A percentile compares a stretch with the other conserved stretches of the same genome.
phyloP scores from a whole-genome alignment of 2,329 filamentous ascomycete genomes.

The Alternaria novae-zelandiae region DNA sequence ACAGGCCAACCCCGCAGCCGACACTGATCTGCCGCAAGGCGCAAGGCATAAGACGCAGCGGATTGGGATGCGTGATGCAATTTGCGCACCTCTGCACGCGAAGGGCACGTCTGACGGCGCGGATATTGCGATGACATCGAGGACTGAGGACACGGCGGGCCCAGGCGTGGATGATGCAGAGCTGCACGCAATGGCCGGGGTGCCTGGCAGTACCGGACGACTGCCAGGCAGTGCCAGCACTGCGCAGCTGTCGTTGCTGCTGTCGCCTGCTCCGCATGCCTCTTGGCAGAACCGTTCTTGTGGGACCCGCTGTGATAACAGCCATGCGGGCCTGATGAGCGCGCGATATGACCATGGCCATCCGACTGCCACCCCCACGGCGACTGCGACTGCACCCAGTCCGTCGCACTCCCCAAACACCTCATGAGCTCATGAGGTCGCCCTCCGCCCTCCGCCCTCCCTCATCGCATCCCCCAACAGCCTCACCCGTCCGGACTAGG shows the following conservation, averaged over 20 bases:
- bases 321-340: constrained; percentile 37
- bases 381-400: not conserved
- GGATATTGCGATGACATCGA: constrained; percentile 38
- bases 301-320: constrained; percentile 43
- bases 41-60: constrained; percentile 1
- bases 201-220: constrained; percentile 10
- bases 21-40: constrained; percentile 20
- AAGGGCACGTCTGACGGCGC: constrained; percentile 21
- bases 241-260: constrained; percentile 19
- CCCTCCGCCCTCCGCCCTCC: not conserved
- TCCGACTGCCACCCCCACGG: constrained; percentile 29
- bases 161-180: constrained; percentile 29
- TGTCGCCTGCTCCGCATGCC: constrained; percentile 30
- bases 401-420: not conserved
- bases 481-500: not conserved
- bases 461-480: not conserved
- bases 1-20: constrained; percentile 23
- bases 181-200: constrained; percentile 22
- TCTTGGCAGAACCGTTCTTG: constrained; percentile 40
- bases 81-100: constrained; percentile 26
- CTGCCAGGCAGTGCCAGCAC: no score
- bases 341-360: constrained; percentile 41
- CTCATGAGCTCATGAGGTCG: not conserved
- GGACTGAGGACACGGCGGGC: constrained; percentile 19
- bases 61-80: constrained; percentile 18